Percentiles rank a stretch among this genome's conserved stretches.
phyloP scores from a whole-genome alignment of 1,284 basidiomycete genomes.

The Boletus holoroseus region DNA sequence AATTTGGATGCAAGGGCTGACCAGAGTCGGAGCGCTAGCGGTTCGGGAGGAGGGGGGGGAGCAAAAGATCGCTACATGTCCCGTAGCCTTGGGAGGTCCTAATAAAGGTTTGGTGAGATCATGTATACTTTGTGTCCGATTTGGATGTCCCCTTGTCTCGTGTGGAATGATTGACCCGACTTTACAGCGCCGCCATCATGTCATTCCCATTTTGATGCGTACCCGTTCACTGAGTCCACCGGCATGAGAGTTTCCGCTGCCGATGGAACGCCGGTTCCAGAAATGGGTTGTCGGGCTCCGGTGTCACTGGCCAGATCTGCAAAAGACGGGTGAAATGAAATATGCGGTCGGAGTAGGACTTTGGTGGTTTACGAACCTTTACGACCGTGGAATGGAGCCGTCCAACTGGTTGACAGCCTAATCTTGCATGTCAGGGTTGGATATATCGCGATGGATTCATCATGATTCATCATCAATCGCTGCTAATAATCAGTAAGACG shows the following conservation, averaged over 20 bases:
- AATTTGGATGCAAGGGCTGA: conserved; percentile 5
- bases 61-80: conserved; percentile 1
- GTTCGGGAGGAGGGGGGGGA: background rate
- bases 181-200: no score
- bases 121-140: conserved; percentile 29
- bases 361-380: background rate
- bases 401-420: background rate
- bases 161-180: no score
- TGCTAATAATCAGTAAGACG: no score
- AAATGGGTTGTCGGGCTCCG: background rate
- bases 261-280: background rate
- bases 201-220: background rate
- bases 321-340: background rate
- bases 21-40: background rate
- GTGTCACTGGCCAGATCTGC: background rate
- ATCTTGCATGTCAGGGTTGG: background rate
- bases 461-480: no score
- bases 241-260: background rate
- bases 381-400: background rate
- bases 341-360: background rate
- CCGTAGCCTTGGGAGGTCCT: conserved; percentile 1
- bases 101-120: conserved; percentile 22
- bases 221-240: background rate
- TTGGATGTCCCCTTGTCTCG: conserved; percentile 35
- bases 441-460: no score